A percentile compares a stretch with the other conserved stretches of the same genome.
Conservation (phyloP, 257 asterid genomes). For the Cinchona pubescens region DNA sequence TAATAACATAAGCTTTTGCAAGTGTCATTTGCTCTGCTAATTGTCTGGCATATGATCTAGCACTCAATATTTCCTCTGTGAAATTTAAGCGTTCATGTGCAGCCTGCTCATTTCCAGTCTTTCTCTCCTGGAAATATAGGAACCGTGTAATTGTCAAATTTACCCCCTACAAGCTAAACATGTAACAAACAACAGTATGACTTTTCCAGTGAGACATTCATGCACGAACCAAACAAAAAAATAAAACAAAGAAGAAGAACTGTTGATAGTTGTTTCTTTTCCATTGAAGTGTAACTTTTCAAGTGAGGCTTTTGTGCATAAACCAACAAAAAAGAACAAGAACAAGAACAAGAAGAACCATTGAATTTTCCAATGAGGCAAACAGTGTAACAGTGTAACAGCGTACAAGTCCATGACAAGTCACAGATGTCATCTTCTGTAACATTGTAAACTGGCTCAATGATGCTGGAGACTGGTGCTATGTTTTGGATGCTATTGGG, state of each 20-base stretch:
- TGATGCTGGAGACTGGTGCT: no score
- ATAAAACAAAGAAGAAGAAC: background rate
- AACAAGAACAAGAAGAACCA: no score
- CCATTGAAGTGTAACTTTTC: background rate
- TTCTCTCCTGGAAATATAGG: constrained; percentile 49
- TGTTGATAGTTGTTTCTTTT: no score
- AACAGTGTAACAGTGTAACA: background rate
- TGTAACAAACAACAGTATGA: background rate
- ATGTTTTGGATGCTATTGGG: no score
- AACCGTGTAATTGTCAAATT: background rate
- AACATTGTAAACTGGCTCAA: no score
- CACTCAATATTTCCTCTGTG: constrained; percentile 56
- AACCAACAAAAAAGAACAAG: background rate
- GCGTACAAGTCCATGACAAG: background rate
- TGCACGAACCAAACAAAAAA: background rate
- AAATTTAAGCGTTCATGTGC: constrained; percentile 47
- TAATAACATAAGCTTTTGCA: constrained; percentile 81
- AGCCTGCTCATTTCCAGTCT: constrained; percentile 40
- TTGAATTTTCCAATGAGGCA: no score
- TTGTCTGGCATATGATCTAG: constrained; percentile 76
- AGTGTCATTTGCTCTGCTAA: constrained; percentile 82
- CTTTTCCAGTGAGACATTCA: no score
- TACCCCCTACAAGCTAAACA: background rate
- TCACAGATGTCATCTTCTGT: no score
- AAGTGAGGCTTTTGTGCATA: background rate